Percentiles rank a stretch among this genome's conserved stretches.
Conservation (phyloP, 306 rosid genomes). For the Medicago truncatula region DNA sequence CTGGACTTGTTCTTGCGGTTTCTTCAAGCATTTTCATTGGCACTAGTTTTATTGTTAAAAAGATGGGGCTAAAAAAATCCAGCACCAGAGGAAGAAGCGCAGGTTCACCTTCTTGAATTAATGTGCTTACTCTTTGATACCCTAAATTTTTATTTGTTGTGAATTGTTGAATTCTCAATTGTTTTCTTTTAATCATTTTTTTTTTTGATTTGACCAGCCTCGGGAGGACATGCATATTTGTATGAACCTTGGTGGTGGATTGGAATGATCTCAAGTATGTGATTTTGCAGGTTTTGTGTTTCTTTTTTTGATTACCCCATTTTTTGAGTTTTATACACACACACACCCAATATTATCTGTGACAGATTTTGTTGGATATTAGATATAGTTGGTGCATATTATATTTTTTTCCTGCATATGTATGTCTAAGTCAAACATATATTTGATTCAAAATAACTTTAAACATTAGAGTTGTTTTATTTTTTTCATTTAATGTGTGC, state of each 20-base stretch:
- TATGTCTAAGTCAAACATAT: no score
- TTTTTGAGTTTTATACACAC: not conserved
- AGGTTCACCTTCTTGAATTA: slow-evolving; percentile 51
- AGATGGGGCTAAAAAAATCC: slow-evolving; percentile 78
- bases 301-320: not conserved
- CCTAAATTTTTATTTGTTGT: not conserved
- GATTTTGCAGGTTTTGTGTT: not conserved
- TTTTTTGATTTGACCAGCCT: slow-evolving; percentile 53
- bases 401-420: no score
- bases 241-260: slow-evolving; percentile 90
- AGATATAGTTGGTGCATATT: not conserved
- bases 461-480: no score
- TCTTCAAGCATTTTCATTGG: slow-evolving; percentile 93
- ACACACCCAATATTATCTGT: not conserved
- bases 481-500: no score
- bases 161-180: not conserved
- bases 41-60: slow-evolving; percentile 82
- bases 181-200: not conserved
- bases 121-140: not conserved
- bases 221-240: slow-evolving; percentile 82
- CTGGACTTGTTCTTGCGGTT: slow-evolving; percentile 76
- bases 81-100: slow-evolving; percentile 76
- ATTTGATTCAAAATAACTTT: no score
- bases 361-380: not conserved
- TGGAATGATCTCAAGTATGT: slow-evolving; percentile 92